phyloP scores from a whole-genome alignment of 2,329 filamentous ascomycete species.

The Aureobasidium subglaciale region DNA sequence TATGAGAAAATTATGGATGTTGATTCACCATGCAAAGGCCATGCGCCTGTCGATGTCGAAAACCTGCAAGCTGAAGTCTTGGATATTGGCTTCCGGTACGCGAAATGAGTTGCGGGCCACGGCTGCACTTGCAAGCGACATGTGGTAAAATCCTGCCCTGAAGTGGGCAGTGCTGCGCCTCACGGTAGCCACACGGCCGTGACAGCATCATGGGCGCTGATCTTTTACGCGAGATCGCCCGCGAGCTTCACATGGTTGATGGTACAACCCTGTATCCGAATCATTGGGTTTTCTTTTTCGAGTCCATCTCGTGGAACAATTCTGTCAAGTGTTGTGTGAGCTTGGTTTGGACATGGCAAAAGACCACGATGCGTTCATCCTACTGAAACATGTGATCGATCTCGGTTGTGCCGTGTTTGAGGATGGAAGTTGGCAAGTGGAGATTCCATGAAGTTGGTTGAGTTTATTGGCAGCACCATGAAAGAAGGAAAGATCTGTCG shows the following conservation, averaged over 20 bases:
- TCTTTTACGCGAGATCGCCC: constrained; percentile 3
- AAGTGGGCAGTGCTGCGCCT: constrained; percentile 3
- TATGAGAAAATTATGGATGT: not conserved
- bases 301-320: not conserved
- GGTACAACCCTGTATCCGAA: not conserved
- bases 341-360: not conserved
- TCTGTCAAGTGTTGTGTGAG: too few species aligned
- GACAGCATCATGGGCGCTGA: constrained; percentile 1
- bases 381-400: not conserved
- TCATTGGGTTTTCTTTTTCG: not conserved
- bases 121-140: constrained; percentile 1
- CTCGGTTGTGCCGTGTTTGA: not conserved
- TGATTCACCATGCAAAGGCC: not conserved
- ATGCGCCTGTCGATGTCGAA: not conserved
- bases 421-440: not conserved
- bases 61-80: not conserved
- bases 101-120: constrained; percentile 4
- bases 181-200: constrained; percentile 7
- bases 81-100: not conserved
- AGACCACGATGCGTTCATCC: too few species aligned
- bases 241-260: not conserved
- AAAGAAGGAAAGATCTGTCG: constrained; percentile 2
- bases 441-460: not conserved
- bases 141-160: not conserved
- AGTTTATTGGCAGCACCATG: not conserved